Evolutionary conservation across 1,284 basidiomycete genomes (phyloP).

Genomic region (Hypsizygus ulmarius): DNA sequence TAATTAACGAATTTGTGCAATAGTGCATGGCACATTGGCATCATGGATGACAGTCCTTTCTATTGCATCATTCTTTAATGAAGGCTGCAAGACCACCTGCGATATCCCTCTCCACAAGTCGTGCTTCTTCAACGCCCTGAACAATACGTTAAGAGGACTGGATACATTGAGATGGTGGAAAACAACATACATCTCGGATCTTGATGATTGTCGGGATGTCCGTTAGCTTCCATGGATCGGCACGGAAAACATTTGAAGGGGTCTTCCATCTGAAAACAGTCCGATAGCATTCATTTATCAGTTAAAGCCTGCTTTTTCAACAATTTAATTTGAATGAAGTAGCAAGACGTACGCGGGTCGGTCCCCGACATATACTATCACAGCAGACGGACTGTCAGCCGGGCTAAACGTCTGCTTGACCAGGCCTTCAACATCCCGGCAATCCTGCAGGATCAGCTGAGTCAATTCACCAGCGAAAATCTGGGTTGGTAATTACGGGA

Average conservation of each 20-base stretch:
- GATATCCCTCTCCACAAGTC: slow-evolving; percentile 61
- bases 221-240: slow-evolving; percentile 61
- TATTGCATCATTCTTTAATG: slow-evolving; percentile 19
- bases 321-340: background rate
- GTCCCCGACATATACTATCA: slow-evolving; percentile 76
- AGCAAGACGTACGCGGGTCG: slow-evolving; percentile 53
- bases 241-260: slow-evolving; percentile 59
- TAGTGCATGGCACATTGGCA: background rate
- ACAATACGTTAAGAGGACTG: slow-evolving; percentile 1
- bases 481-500: slow-evolving; percentile 44
- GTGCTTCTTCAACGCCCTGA: slow-evolving; percentile 49
- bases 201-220: slow-evolving; percentile 75
- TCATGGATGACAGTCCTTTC: background rate
- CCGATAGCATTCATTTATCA: too few species aligned
- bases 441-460: slow-evolving; percentile 56
- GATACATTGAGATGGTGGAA: slow-evolving; percentile 1
- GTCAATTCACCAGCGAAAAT: background rate
- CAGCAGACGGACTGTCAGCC: slow-evolving; percentile 53
- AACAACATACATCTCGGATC: slow-evolving; percentile 57
- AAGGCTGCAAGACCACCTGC: slow-evolving; percentile 28
- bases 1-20: background rate
- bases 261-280: slow-evolving; percentile 59
- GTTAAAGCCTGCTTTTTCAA: too few species aligned
- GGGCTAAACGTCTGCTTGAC: slow-evolving; percentile 57
- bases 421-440: slow-evolving; percentile 59